These are phyloP conservation scores for Gossypioides kirkii DNA, from an alignment of 345 rosid species.

Conservation along the genomic window DNA sequence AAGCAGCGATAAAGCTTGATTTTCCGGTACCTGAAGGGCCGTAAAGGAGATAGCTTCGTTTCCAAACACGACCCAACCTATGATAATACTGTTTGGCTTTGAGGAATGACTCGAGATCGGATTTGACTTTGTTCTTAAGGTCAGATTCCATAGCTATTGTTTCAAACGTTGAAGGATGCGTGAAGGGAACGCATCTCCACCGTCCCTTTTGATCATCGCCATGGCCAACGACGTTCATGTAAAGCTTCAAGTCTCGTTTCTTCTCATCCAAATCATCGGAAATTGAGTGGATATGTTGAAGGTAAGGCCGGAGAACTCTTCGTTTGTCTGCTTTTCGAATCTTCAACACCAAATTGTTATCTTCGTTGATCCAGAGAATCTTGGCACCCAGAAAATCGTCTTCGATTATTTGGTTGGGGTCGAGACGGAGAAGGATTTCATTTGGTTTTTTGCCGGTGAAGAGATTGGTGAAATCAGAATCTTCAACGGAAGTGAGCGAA, in stretches of 20 bases:
- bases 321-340: constrained; percentile 74
- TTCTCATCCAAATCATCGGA: constrained; percentile 66
- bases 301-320: constrained; percentile 72
- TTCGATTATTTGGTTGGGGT: constrained; percentile 53
- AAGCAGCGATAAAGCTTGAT: constrained; percentile 69
- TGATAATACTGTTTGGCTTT: constrained; percentile 67
- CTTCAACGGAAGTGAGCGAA: constrained; percentile 61
- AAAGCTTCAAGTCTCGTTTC: constrained; percentile 48
- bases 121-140: constrained; percentile 55
- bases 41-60: constrained; percentile 61
- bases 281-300: constrained; percentile 77
- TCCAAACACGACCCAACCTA: constrained; percentile 75
- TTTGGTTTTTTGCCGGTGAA: constrained; percentile 56
- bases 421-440: constrained; percentile 63
- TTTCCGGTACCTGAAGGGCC: constrained; percentile 89
- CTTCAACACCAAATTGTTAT: constrained; percentile 46
- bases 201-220: constrained; percentile 22
- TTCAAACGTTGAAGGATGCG: constrained; percentile 78
- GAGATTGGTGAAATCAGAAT: constrained; percentile 79
- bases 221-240: constrained; percentile 36
- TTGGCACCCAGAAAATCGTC: constrained; percentile 77
- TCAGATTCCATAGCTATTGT: constrained; percentile 72
- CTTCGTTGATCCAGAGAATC: constrained; percentile 65
- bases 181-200: constrained; percentile 78
- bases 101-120: constrained; percentile 68